phyloP scores from a whole-genome alignment of 2,329 filamentous ascomycete genomes.

The Aspergillus carbonarius region DNA sequence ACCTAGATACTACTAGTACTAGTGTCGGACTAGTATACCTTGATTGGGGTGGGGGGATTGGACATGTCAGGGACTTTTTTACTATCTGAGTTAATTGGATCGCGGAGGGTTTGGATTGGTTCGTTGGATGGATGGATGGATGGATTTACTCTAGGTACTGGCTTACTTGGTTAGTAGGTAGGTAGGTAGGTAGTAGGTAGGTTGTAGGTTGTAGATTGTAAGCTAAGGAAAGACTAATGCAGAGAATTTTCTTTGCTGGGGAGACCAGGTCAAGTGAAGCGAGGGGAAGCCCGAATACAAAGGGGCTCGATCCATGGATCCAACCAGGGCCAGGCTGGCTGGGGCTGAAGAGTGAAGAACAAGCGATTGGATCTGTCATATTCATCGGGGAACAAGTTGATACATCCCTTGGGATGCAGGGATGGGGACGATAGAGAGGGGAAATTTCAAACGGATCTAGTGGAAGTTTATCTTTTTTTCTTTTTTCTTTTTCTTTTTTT shows the following conservation, averaged over 20 bases:
- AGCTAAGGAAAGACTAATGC: neutral
- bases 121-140: neutral
- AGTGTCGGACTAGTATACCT: neutral
- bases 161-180: neutral
- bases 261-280: neutral
- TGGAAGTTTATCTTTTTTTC: slow-evolving; percentile 1
- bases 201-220: too few species aligned
- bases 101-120: too few species aligned
- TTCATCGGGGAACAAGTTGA: slow-evolving; percentile 7
- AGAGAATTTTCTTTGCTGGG: neutral
- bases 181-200: neutral
- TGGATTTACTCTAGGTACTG: neutral
- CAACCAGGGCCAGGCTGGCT: neutral
- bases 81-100: neutral
- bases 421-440: neutral
- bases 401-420: slow-evolving; percentile 6
- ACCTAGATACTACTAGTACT: too few species aligned
- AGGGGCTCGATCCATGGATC: neutral
- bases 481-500: too few species aligned
- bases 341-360: slow-evolving; percentile 3
- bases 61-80: neutral
- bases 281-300: neutral
- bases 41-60: neutral
- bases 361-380: slow-evolving; percentile 13
- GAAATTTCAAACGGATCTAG: neutral